These are phyloP conservation scores for Fusarium drepaniforme DNA, from an alignment of 2,329 filamentous ascomycete species.

Conservation along the genomic window DNA sequence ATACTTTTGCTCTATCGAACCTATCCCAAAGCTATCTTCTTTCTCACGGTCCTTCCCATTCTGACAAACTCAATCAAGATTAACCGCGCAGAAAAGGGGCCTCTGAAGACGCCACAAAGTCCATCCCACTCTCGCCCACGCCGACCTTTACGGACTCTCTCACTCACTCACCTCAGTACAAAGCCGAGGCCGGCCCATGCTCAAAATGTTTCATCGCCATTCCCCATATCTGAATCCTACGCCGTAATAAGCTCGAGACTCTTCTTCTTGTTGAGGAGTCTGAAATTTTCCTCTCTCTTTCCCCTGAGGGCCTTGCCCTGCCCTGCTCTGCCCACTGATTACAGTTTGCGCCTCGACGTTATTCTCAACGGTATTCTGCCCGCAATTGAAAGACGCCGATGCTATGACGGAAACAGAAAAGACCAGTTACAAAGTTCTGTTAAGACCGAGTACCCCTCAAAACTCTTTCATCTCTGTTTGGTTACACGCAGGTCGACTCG, in stretches of 20 bases:
- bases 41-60: not conserved
- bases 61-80: constrained; percentile 33
- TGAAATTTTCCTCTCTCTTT: constrained; percentile 6
- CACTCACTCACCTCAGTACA: not conserved
- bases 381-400: not conserved
- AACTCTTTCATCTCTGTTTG: constrained; percentile 35
- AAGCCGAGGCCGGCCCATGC: constrained; percentile 34
- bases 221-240: constrained; percentile 29
- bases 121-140: constrained; percentile 17
- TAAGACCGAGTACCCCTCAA: constrained; percentile 7
- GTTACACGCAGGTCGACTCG: constrained; percentile 33
- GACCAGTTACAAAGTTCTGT: constrained; percentile 27
- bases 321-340: constrained; percentile 1
- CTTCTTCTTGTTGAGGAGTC: constrained; percentile 36
- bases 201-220: constrained; percentile 37
- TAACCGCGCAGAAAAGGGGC: constrained; percentile 37
- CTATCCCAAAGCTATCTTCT: not conserved
- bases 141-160: not conserved
- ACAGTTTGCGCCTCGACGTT: constrained; percentile 28
- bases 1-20: not conserved
- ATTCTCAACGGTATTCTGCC: constrained; percentile 30
- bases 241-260: constrained; percentile 22
- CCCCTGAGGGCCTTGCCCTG: not conserved
- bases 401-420: not conserved
- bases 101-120: constrained; percentile 26